Evolutionary conservation across 345 rosid species (phyloP).

Genomic region (Eucalyptus viminalis): DNA sequence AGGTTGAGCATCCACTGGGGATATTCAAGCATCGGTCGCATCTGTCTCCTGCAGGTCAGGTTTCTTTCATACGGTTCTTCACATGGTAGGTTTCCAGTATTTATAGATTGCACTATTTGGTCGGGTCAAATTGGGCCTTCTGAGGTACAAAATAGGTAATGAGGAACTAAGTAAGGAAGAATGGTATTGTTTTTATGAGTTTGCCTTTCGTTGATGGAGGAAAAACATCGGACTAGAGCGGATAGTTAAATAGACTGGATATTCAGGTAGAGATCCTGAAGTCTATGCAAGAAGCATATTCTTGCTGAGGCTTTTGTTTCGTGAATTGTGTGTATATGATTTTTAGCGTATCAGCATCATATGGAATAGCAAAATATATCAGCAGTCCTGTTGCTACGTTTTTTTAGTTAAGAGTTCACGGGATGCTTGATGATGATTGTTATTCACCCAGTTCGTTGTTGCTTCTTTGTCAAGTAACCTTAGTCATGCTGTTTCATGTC

Average conservation of each 20-base stretch:
- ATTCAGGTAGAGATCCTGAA: neutral
- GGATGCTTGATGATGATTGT: neutral
- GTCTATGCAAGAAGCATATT: neutral
- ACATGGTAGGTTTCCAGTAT: neutral
- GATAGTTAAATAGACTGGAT: neutral
- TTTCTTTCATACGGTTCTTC: neutral
- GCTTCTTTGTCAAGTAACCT: neutral
- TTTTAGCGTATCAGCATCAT: neutral
- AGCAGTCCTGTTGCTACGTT: neutral
- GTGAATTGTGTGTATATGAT: neutral
- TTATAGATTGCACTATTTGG: neutral
- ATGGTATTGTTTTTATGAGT: neutral
- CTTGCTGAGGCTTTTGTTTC: neutral
- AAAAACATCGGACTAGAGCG: neutral
- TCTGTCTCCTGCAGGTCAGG: neutral
- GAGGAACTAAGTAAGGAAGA: neutral
- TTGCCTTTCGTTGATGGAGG: neutral
- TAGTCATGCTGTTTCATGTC: neutral
- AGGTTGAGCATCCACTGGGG: neutral
- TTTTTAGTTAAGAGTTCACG: neutral
- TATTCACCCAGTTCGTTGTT: neutral
- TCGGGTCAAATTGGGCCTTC: neutral
- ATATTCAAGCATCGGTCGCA: neutral
- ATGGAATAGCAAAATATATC: neutral
- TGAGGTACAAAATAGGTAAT: neutral